Evolutionary conservation across 148 eudicot species (phyloP).

Genomic region (Nyssa sinensis): DNA sequence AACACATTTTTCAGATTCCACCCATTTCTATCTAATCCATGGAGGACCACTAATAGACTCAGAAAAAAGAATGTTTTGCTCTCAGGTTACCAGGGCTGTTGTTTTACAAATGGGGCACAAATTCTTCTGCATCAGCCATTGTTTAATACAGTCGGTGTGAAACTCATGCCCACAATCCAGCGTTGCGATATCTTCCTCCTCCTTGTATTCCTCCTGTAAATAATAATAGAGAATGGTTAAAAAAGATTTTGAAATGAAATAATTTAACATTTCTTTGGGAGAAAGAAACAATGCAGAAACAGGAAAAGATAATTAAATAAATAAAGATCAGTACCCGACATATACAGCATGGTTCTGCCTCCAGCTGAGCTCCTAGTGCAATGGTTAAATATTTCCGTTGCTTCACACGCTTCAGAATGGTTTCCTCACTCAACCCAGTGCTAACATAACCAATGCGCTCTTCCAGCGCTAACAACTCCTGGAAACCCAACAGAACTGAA

Average conservation of each 20-base stretch:
- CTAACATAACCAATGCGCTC: slow-evolving; percentile 86
- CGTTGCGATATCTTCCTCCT: slow-evolving; percentile 73
- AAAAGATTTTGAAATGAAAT: background rate
- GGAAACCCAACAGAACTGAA: slow-evolving; percentile 1
- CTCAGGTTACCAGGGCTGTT: slow-evolving; percentile 49
- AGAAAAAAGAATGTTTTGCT: background rate
- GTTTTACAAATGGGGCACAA: slow-evolving; percentile 95
- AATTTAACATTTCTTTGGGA: background rate
- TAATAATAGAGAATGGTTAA: background rate
- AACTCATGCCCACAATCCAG: slow-evolving; percentile 91
- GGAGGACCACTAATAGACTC: background rate
- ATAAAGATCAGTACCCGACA: slow-evolving; percentile 64
- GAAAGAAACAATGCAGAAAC: background rate
- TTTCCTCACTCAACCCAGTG: slow-evolving; percentile 82
- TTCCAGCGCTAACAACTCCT: slow-evolving; percentile 90
- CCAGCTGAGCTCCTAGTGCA: slow-evolving; percentile 36
- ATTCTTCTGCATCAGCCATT: slow-evolving; percentile 88
- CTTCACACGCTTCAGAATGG: slow-evolving; percentile 50
- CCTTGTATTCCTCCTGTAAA: slow-evolving; percentile 69
- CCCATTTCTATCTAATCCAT: background rate
- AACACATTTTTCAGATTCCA: background rate
- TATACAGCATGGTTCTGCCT: slow-evolving; percentile 82
- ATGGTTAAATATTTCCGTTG: slow-evolving; percentile 43
- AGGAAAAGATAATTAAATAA: no score
- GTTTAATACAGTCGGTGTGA: slow-evolving; percentile 73